Base-by-base conservation (phyloP, 1,284 basidiomycete genomes). In the Cryptococcus sp. region DNA sequence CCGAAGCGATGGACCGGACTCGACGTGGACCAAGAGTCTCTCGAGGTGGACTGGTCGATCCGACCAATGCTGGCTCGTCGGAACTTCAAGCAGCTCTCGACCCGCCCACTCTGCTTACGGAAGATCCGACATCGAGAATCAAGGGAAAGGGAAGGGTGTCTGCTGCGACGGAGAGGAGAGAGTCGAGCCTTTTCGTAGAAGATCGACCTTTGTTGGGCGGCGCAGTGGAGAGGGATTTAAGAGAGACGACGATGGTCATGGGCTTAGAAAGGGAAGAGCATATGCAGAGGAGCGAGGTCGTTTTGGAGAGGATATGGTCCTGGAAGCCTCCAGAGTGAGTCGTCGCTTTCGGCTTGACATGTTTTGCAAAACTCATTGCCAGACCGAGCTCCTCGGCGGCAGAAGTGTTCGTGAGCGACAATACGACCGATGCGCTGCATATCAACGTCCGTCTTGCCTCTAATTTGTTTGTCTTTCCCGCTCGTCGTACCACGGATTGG, bases 71-170 rank as follows among this genome's bases (percentile, higher is more conserved):
- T n/a, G n/a, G 32, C 5, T 14, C 35, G 16, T 5, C 57, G 2
- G 56, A 63, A 35, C 48, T 66, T 24, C 59, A 66, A 51, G 63
- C 58, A 16, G 59, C 56, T 9, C 48, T 63, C 10, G 63, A 64
- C 38, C 64, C 60, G 23, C 21, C 41, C 2, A 32, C 54, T 21
- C 40, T 54, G 7, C 33, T 34, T 84, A 75, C 82, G 84, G 60
- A 75, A 80, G 36, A 82, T 82, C 80, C 80, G 76, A 11, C 72
- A 82, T 2, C 76, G 77, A 35, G 74, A 75, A 5, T 59, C 39
- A 51, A 47, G 14, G 45, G 36, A 4, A 48, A 56, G 35, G 41
- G 59, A 7, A 77, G 31, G 24, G n/a, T 42, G 37, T 11, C 14
- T 25, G 37, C 21, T 21, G 22, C 36, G 33, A 4, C 32, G n/a